Evolutionary conservation across 2,329 filamentous ascomycete species (phyloP).

Genomic region (Elsinoe fawcettii): DNA sequence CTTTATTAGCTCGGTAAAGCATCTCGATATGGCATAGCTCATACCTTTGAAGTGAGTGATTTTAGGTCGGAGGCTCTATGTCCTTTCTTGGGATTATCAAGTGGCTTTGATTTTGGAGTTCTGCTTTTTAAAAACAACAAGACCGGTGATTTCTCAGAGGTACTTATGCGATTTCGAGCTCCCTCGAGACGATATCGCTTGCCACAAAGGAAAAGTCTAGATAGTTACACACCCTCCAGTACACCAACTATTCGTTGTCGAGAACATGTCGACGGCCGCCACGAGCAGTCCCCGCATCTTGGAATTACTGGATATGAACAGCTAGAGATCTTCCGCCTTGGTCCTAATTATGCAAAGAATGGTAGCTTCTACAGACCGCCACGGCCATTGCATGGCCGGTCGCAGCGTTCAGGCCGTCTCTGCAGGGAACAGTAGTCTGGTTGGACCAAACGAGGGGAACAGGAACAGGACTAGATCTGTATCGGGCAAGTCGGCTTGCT

Average conservation of each 20-base stretch:
- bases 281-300: conserved; percentile 3
- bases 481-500: conserved; percentile 12
- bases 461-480: conserved; percentile 8
- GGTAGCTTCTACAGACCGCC: conserved; percentile 10
- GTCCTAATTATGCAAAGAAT: neutral
- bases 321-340: neutral
- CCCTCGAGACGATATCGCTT: neutral
- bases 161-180: neutral
- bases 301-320: neutral
- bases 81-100: no score
- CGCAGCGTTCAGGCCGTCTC: neutral
- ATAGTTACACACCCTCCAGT: neutral
- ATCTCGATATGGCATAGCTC: neutral
- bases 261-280: neutral
- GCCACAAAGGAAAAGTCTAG: conserved; percentile 4
- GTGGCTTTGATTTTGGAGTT: no score
- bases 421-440: neutral
- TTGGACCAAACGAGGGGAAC: neutral
- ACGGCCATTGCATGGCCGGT: neutral
- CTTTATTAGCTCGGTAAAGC: neutral
- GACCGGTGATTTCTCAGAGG: neutral
- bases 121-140: neutral
- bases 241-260: neutral
- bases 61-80: neutral
- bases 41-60: neutral